Evolutionary conservation across 192 early-diverging fungal genomes (phyloP).

Genomic region (Umbelopsis sp.): DNA sequence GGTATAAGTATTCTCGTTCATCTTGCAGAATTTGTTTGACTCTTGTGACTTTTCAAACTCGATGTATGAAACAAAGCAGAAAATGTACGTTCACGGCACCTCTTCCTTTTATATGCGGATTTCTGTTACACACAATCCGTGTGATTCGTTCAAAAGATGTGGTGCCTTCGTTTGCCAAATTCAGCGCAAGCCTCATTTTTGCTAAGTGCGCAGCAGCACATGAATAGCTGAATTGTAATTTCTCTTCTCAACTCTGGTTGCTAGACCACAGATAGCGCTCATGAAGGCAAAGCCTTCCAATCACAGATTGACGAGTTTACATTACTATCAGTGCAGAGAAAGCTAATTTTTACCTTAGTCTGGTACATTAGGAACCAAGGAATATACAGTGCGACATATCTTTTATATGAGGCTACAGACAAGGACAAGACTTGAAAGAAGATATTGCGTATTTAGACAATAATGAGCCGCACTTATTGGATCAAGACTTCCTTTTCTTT

Average conservation of each 20-base stretch:
- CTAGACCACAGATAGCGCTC: too few relatives aligned
- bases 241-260: neutral
- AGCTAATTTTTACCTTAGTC: too few relatives aligned
- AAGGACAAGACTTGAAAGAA: too few relatives aligned
- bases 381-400: too few relatives aligned
- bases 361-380: too few relatives aligned
- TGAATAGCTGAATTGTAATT: neutral
- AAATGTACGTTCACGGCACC: neutral
- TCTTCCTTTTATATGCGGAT: neutral
- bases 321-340: too few relatives aligned
- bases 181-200: neutral
- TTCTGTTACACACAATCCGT: neutral
- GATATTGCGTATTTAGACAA: too few relatives aligned
- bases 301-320: too few relatives aligned
- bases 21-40: neutral
- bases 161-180: neutral
- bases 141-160: neutral
- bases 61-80: neutral
- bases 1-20: conserved; percentile 7
- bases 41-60: neutral
- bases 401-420: too few relatives aligned
- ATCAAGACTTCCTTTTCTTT: too few relatives aligned
- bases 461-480: too few relatives aligned
- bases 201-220: neutral
- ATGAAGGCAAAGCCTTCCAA: too few relatives aligned